A percentile compares a stretch with the other conserved stretches of the same genome.
phyloP scores from a whole-genome alignment of 768 basidiomycete species.

The Phanerodontia chrysosporium region DNA sequence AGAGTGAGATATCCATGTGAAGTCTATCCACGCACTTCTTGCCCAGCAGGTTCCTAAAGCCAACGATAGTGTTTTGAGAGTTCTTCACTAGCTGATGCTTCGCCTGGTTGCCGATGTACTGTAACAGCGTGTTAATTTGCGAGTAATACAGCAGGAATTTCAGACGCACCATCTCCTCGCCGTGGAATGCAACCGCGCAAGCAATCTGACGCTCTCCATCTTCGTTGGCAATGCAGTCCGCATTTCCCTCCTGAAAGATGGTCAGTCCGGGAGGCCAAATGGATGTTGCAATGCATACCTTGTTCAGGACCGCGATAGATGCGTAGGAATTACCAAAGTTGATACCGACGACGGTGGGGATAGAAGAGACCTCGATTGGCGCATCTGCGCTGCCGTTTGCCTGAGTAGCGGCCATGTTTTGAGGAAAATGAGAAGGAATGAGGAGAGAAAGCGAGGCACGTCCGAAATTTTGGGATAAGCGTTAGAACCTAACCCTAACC shows the following conservation, averaged over 20 bases:
- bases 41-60: conserved; percentile 90
- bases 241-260: conserved; percentile 68
- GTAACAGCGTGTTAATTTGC: not conserved
- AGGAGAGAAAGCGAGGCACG: not conserved
- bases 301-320: conserved; percentile 92
- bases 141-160: no score
- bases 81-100: conserved; percentile 95
- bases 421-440: not conserved
- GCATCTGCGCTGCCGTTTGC: conserved; percentile 53
- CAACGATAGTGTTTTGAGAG: conserved; percentile 87
- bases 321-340: conserved; percentile 96
- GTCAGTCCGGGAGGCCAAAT: not conserved
- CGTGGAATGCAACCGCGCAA: conserved; percentile 85
- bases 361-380: conserved; percentile 28
- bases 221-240: conserved; percentile 96
- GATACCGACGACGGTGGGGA: conserved; percentile 79
- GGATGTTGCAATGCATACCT: conserved; percentile 45
- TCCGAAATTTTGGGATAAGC: not conserved
- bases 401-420: conserved; percentile 34
- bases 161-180: conserved; percentile 81
- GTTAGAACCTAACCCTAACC: not conserved
- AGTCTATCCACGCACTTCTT: conserved; percentile 82
- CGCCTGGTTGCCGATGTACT: conserved; percentile 97
- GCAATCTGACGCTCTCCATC: conserved; percentile 98
- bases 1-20: not conserved